These are phyloP conservation scores for Candida palmyrensis DNA, from an alignment of 805 yeast genomes.

Conservation along the genomic window DNA sequence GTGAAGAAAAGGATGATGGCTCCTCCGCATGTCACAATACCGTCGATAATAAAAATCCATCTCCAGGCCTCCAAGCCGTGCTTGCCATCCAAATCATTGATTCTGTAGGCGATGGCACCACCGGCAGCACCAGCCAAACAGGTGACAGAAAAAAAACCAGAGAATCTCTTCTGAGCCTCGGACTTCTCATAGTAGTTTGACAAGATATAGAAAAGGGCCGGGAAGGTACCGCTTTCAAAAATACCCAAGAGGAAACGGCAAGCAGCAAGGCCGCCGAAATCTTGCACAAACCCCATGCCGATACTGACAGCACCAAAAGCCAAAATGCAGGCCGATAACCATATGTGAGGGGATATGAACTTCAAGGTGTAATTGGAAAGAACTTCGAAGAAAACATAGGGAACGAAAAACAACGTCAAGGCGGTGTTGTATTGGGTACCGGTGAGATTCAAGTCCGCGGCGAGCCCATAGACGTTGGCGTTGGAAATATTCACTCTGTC, in stretches of 20 bases:
- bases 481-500: slow-evolving; percentile 82
- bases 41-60: slow-evolving; percentile 50
- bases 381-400: slow-evolving; percentile 61
- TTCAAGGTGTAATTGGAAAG: slow-evolving; percentile 61
- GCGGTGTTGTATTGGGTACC: slow-evolving; percentile 62
- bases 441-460: slow-evolving; percentile 44
- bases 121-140: slow-evolving; percentile 77
- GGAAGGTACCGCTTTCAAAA: slow-evolving; percentile 69
- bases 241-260: slow-evolving; percentile 64
- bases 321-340: slow-evolving; percentile 56
- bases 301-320: slow-evolving; percentile 61
- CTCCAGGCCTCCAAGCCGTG: slow-evolving; percentile 43
- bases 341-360: slow-evolving; percentile 55
- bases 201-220: slow-evolving; percentile 67
- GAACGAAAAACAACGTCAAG: slow-evolving; percentile 66
- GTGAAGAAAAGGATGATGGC: slow-evolving; percentile 38
- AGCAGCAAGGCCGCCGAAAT: slow-evolving; percentile 54
- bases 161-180: slow-evolving; percentile 66
- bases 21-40: slow-evolving; percentile 32
- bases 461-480: slow-evolving; percentile 71
- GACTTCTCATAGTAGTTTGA: slow-evolving; percentile 58
- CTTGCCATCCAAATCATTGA: slow-evolving; percentile 47
- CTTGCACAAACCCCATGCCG: slow-evolving; percentile 60
- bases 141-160: slow-evolving; percentile 66
- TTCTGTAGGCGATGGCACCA: slow-evolving; percentile 66